A percentile compares a stretch with the other conserved stretches of the same genome.
phyloP scores from a whole-genome alignment of 306 rosid species.

The Rosa lucieae region DNA sequence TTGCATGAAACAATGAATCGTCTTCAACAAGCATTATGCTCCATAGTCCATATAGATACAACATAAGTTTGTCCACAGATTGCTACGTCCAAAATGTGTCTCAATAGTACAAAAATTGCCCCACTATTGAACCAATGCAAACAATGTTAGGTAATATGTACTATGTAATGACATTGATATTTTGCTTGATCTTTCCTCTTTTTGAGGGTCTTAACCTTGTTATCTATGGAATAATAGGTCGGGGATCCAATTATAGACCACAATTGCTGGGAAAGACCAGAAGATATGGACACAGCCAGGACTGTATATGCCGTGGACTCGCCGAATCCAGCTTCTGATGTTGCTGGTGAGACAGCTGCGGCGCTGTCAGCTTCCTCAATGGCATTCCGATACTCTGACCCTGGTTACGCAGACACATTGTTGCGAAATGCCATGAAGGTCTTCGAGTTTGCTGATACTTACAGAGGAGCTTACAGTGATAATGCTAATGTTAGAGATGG shows the following conservation, averaged over 20 bases:
- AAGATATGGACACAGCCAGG: conserved; percentile 88
- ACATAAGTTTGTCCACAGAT: no score
- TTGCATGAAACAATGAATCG: no score
- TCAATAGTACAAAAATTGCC: no score
- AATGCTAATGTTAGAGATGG: conserved; percentile 55
- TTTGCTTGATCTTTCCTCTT: background rate
- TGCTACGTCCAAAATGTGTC: no score
- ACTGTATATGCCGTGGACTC: conserved; percentile 81
- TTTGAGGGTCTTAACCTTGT: background rate
- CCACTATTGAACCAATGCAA: no score
- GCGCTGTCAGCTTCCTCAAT: conserved; percentile 81
- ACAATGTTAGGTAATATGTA: no score
- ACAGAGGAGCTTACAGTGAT: conserved; percentile 92
- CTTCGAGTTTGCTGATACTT: conserved; percentile 68
- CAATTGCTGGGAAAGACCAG: conserved; percentile 91
- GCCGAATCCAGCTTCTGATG: conserved; percentile 84
- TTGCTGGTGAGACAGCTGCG: conserved; percentile 86
- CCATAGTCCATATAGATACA: no score
- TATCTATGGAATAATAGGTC: conserved; percentile 41
- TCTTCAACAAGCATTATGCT: no score
- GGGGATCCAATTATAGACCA: conserved; percentile 87
- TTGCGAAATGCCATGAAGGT: conserved; percentile 63
- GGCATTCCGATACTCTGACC: conserved; percentile 72
- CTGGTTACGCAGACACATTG: conserved; percentile 64
- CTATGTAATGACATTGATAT: no score